Percentiles rank a stretch among this genome's conserved stretches.
These are phyloP conservation scores for Cystoderma amianthinum DNA, from an alignment of 768 basidiomycete genomes.

Conservation along the genomic window DNA sequence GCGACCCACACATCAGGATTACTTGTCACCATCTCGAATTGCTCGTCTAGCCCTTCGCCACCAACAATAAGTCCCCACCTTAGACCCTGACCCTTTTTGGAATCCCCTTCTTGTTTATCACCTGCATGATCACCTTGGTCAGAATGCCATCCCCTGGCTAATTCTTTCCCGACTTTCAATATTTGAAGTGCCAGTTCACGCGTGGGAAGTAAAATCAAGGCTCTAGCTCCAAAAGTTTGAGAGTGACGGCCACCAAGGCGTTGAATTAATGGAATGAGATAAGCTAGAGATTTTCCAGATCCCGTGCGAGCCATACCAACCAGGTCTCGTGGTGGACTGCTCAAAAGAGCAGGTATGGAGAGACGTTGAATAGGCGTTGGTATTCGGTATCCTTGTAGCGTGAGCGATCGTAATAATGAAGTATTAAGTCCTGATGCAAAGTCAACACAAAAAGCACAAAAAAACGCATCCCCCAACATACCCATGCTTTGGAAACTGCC, in stretches of 20 bases:
- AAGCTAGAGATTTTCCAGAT: conserved; percentile 95
- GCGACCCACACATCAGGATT: conserved; percentile 89
- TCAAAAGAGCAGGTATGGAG: conserved; percentile 78
- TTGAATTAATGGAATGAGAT: conserved; percentile 87
- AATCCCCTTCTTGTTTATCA: conserved; percentile 53
- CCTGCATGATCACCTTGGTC: conserved; percentile 67
- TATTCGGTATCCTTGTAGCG: conserved; percentile 87
- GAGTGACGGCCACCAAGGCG: conserved; percentile 78
- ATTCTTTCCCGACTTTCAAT: conserved; percentile 89
- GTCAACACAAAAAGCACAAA: neutral
- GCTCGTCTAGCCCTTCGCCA: conserved; percentile 91
- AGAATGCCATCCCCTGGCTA: conserved; percentile 74
- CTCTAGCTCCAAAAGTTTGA: conserved; percentile 75
- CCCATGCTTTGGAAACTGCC: conserved; percentile 98
- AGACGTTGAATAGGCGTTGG: conserved; percentile 96
- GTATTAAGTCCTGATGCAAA: conserved; percentile 68
- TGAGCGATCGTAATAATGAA: conserved; percentile 74
- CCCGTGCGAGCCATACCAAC: conserved; percentile 99
- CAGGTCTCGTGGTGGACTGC: conserved; percentile 83
- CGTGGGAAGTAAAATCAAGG: conserved; percentile 84
- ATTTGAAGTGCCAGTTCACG: conserved; percentile 94
- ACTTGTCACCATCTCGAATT: conserved; percentile 90
- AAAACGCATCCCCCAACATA: conserved; percentile 24
- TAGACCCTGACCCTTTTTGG: conserved; percentile 52
- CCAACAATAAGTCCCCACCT: conserved; percentile 95